Evolutionary conservation across 1,284 basidiomycete genomes (phyloP).

Genomic region (Malassezia globosa): DNA sequence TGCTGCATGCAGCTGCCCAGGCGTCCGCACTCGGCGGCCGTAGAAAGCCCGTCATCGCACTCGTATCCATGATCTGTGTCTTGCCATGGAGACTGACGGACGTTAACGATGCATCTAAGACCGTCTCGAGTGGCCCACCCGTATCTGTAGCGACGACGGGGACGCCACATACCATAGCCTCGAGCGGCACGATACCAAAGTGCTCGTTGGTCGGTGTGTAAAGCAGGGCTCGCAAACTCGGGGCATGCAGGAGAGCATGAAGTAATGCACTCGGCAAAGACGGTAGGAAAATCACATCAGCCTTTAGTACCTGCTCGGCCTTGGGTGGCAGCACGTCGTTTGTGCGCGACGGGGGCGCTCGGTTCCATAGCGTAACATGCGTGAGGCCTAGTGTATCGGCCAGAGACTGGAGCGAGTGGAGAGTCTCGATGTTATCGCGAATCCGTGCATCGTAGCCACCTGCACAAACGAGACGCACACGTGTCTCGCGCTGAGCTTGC

Average conservation of each 20-base stretch:
- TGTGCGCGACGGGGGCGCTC: conserved; percentile 26
- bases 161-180: conserved; percentile 82
- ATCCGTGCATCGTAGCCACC: conserved; percentile 68
- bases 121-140: conserved; percentile 83
- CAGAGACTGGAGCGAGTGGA: conserved; percentile 31
- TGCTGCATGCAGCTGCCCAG: conserved; percentile 17
- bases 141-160: conserved; percentile 78
- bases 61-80: conserved; percentile 9
- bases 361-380: conserved; percentile 47
- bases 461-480: conserved; percentile 34
- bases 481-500: neutral
- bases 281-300: conserved; percentile 33
- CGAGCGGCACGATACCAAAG: conserved; percentile 91
- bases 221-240: conserved; percentile 52
- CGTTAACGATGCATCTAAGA: conserved; percentile 54
- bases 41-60: conserved; percentile 25
- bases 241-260: conserved; percentile 28
- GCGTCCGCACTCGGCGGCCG: conserved; percentile 11
- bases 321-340: conserved; percentile 14
- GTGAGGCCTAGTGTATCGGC: conserved; percentile 44
- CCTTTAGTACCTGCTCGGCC: conserved; percentile 4
- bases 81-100: conserved; percentile 18
- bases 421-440: conserved; percentile 60
- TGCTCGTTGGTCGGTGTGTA: conserved; percentile 95
- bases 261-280: conserved; percentile 35